Conservation (phyloP, 768 basidiomycete species). For the Inosperma sp. region DNA sequence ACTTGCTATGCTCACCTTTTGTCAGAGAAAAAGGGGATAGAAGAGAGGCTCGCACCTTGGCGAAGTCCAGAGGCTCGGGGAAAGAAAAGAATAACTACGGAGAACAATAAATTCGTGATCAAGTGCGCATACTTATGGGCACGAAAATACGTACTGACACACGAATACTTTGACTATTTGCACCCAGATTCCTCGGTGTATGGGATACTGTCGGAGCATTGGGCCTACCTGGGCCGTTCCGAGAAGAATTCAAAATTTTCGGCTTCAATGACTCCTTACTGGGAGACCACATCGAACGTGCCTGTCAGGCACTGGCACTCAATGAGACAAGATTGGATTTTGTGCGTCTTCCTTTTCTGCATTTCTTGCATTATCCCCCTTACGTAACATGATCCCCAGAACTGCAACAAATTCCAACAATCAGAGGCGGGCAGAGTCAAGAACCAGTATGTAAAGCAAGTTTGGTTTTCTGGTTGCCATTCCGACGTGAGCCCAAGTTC, state of each 20-base stretch:
- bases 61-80: conserved; percentile 48
- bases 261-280: conserved; percentile 59
- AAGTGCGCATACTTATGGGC: conserved; percentile 50
- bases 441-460: conserved; percentile 61
- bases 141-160: neutral
- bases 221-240: conserved; percentile 56
- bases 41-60: conserved; percentile 50
- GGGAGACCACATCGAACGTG: conserved; percentile 58
- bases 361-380: neutral
- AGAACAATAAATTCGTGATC: conserved; percentile 49
- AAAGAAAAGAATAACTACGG: conserved; percentile 45
- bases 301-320: conserved; percentile 67
- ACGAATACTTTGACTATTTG: conserved; percentile 3
- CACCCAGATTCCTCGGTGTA: conserved; percentile 58
- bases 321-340: conserved; percentile 67
- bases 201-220: conserved; percentile 77
- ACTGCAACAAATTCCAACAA: conserved; percentile 61
- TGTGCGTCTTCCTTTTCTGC: conserved; percentile 46
- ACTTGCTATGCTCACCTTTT: neutral
- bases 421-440: conserved; percentile 47
- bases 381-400: conserved; percentile 29
- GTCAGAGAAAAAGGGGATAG: conserved; percentile 39
- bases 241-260: conserved; percentile 47
- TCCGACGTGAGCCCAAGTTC: conserved; percentile 38
- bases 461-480: conserved; percentile 64